Base-by-base conservation (phyloP, 306 rosid species). In the Sophora flavescens region DNA sequence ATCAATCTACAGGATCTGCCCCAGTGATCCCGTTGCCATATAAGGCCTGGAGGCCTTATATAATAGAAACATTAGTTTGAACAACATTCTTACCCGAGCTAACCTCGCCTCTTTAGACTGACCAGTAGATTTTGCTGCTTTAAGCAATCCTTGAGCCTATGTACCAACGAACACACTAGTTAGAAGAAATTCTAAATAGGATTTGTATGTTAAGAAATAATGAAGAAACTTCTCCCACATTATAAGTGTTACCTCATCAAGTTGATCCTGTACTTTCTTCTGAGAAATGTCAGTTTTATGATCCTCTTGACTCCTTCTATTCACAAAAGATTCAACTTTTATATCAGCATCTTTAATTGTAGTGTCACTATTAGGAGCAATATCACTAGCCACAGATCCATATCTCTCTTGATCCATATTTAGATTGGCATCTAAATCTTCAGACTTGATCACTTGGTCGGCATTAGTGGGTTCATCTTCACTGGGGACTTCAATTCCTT, bases 21-120 rank as follows among this genome's bases (percentile, higher is more conserved):
- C 62, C 52, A 3, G 61, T 14, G 50, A 73, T 72, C 68, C 72
- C 69, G 56, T 50, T 33, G 54, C 32, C 50, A 52, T 32, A 51
- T 11, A 78, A 62, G 56, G n/a, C n/a, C n/a, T n/a, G n/a, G 68
- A 63, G 61, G 59, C 63, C 60, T 41, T 59, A 41, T 64, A 57
- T 18, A 22, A 85, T 48, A 67, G 69, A 78, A 54, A 41, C 30
- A 28, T 65, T 72, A 33, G 50, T 47, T 75, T 33, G 39, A 61
- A 61, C 70, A 58, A 78, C 56, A 78, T 59, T 45, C 89, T 87
- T 92, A 95, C 98, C 96, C 95, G 87, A 57, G 97, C 97, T 85
- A 95, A 79, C 86, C 98, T 95, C 78, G 98, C 98, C 86, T 95
- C 98, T 83, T 95, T 95, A 28, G 97, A 92, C 86, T 90, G 95